phyloP scores from a whole-genome alignment of 2,329 filamentous ascomycete species.

The Tolypocladium guangdongense region DNA sequence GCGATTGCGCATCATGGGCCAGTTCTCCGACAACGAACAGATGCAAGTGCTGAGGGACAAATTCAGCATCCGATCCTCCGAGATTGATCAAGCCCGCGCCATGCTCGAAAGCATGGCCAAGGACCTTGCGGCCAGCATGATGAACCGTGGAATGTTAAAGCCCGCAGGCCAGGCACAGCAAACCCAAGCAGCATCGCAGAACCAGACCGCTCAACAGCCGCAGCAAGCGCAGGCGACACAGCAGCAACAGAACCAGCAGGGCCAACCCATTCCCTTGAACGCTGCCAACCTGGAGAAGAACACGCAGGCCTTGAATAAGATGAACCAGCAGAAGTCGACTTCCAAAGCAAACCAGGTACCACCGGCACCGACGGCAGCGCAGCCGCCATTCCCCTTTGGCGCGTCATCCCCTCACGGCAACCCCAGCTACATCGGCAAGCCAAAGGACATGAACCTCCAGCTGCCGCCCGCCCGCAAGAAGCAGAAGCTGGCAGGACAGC shows the following conservation, averaged over 20 bases:
- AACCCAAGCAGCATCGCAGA: conserved; percentile 16
- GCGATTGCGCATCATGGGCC: conserved; percentile 41
- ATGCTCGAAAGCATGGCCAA: conserved; percentile 42
- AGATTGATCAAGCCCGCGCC: conserved; percentile 36
- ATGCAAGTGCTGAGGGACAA: conserved; percentile 33
- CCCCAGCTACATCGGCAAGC: conserved; percentile 42
- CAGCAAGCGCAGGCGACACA: conserved; percentile 21
- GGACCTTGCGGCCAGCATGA: conserved; percentile 28
- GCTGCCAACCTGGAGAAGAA: conserved; percentile 42
- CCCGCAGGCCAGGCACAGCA: conserved; percentile 7
- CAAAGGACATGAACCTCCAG: conserved; percentile 43
- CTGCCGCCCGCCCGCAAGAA: conserved; percentile 49
- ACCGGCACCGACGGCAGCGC: conserved; percentile 44
- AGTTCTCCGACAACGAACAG: conserved; percentile 40
- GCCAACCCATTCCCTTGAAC: conserved; percentile 25
- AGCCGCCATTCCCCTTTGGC: conserved; percentile 46
- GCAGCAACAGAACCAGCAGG: conserved; percentile 13
- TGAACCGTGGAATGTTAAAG: conserved; percentile 15
- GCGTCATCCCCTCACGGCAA: conserved; percentile 48
- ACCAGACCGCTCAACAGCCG: conserved; percentile 19
- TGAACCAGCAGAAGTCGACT: conserved; percentile 23
- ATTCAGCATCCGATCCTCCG: conserved; percentile 40
- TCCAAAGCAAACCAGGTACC: conserved; percentile 40
- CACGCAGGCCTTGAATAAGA: conserved; percentile 34
- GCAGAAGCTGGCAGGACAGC: conserved; percentile 32